Percentiles rank a stretch among this genome's conserved stretches.
Evolutionary conservation across 371 early-diverging fungal species (phyloP).

Genomic region (Actinomucor elegans): DNA sequence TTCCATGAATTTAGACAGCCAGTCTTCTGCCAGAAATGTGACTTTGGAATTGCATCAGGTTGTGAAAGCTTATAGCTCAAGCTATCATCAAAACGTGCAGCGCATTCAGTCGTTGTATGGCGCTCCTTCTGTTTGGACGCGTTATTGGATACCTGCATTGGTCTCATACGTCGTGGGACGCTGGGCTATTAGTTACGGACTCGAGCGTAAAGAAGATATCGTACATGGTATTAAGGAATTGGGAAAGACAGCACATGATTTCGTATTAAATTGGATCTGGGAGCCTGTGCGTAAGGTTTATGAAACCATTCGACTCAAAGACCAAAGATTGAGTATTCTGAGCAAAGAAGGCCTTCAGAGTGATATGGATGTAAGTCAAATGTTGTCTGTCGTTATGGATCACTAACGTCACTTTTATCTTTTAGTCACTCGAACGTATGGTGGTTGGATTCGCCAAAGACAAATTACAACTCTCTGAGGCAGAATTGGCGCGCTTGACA

Average conservation of each 20-base stretch:
- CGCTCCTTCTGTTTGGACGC: slow-evolving; percentile 43
- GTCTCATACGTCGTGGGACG: slow-evolving; percentile 40
- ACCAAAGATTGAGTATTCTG: slow-evolving; percentile 69
- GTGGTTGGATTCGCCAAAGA: slow-evolving; percentile 79
- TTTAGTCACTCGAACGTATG: slow-evolving; percentile 86
- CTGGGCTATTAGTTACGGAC: slow-evolving; percentile 34
- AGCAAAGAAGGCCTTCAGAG: slow-evolving; percentile 76
- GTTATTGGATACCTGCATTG: slow-evolving; percentile 65
- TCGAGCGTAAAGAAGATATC: slow-evolving; percentile 54
- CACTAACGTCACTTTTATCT: not conserved
- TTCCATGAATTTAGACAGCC: not conserved
- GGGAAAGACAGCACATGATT: slow-evolving; percentile 55
- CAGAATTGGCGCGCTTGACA: slow-evolving; percentile 38
- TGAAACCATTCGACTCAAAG: slow-evolving; percentile 83
- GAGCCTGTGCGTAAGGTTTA: slow-evolving; percentile 76
- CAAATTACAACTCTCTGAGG: slow-evolving; percentile 43
- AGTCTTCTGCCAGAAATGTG: not conserved
- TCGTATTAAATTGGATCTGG: slow-evolving; percentile 77
- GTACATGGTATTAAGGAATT: slow-evolving; percentile 42
- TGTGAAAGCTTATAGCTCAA: slow-evolving; percentile 2
- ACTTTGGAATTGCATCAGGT: slow-evolving; percentile 8
- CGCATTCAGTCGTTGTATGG: slow-evolving; percentile 33
- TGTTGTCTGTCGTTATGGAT: not conserved
- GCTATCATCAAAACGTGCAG: slow-evolving; percentile 15
- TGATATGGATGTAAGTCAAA: slow-evolving; percentile 69